These are phyloP conservation scores for Phytophthora pinifolia DNA, from an alignment of 352 stramenopile genomes.

Conservation along the genomic window DNA sequence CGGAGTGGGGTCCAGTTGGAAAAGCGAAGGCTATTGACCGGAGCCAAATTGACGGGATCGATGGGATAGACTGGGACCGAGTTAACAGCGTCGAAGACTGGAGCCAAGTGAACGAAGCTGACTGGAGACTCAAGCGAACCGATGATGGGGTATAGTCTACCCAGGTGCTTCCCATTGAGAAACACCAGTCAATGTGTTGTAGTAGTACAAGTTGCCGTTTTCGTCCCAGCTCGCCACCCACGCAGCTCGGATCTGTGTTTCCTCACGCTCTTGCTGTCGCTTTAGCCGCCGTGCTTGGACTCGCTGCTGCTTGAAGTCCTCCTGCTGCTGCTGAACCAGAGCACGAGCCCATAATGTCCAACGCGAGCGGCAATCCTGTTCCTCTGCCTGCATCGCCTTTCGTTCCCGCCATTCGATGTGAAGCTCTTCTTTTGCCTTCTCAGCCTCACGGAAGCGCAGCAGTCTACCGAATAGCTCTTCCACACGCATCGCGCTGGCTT, in stretches of 20 bases:
- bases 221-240: conserved; percentile 58
- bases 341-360: conserved; percentile 39
- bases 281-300: conserved; percentile 33
- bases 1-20: conserved; percentile 6
- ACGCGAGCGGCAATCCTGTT: conserved; percentile 31
- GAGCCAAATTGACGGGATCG: conserved; percentile 6
- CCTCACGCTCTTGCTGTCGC: conserved; percentile 37
- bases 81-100: conserved; percentile 9
- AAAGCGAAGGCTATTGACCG: conserved; percentile 8
- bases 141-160: neutral
- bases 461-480: conserved; percentile 59
- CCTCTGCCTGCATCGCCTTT: conserved; percentile 49
- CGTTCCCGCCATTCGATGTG: conserved; percentile 42
- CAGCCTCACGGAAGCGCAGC: conserved; percentile 34
- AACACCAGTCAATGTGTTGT: conserved; percentile 50
- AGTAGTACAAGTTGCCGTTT: conserved; percentile 59
- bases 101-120: conserved; percentile 1
- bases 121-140: neutral
- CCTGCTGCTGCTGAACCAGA: conserved; percentile 25
- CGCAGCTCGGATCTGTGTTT: conserved; percentile 28
- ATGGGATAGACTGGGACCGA: conserved; percentile 4
- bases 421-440: conserved; percentile 30
- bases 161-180: conserved; percentile 57
- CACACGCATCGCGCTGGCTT: conserved; percentile 37
- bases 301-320: conserved; percentile 35